phyloP scores from a whole-genome alignment of 495 filamentous ascomycete genomes.

The Penicillium manginii region DNA sequence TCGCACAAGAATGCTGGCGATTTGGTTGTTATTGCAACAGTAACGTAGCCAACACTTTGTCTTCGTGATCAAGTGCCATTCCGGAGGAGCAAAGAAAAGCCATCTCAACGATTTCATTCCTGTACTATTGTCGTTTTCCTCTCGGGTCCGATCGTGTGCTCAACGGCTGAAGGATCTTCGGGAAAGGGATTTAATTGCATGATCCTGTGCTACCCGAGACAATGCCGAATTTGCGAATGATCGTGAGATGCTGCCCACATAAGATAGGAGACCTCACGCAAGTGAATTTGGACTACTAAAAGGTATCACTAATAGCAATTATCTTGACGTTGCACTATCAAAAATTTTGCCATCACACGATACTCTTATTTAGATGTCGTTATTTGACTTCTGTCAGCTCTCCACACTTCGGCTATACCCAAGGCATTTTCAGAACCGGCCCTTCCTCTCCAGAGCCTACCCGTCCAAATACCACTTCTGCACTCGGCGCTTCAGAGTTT shows the following conservation, averaged over 20 bases:
- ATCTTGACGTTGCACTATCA: background rate
- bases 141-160: background rate
- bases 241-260: background rate
- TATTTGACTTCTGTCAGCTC: background rate
- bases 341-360: background rate
- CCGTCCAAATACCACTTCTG: conserved; percentile 39
- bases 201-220: background rate
- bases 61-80: background rate
- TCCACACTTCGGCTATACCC: conserved; percentile 10
- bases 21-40: conserved; percentile 28
- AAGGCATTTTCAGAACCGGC: conserved; percentile 35
- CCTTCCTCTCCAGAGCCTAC: conserved; percentile 35
- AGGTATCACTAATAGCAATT: background rate
- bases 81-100: background rate
- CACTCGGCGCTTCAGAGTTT: conserved; percentile 24
- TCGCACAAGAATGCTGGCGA: conserved; percentile 22
- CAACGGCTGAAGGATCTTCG: conserved; percentile 1
- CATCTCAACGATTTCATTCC: background rate
- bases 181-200: background rate
- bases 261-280: background rate
- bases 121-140: background rate
- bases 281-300: background rate
- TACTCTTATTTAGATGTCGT: background rate
- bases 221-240: background rate
- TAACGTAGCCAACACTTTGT: conserved; percentile 16